Evolutionary conservation across 345 rosid genomes (phyloP), one percentile per base, ranked within the genome.

Genomic region (Cardiospermum halicacabum): DNA sequence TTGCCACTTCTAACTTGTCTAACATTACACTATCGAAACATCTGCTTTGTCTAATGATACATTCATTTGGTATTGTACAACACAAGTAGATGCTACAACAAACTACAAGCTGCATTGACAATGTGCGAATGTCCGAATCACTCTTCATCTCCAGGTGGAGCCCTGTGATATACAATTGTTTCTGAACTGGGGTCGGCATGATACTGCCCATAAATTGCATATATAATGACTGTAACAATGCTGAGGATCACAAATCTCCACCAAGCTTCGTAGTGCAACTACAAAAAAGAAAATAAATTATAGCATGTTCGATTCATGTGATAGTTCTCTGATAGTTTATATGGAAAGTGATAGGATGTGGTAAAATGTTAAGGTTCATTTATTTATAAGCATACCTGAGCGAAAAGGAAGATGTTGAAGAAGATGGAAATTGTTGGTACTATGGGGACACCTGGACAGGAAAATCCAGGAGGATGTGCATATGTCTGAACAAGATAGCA

Each of bases 201-300:
- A 76, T 79, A 84, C 73, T 89, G 97, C 37, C 97, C 97, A 36
- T 94, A 94, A 36, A 80, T 69, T 65, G 93, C 97, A 75, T 89
- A 89, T 19, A 85, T 53, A 42, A 78, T 85, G 12, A 84, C 54
- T 66, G 93, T 73, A 62, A 87, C 62, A 49, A 84, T 32, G 78
- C 90, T 79, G 37, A 94, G 90, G 40, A 81, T 65, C 25, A 94
- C 70, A 62, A 94, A 94, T 78, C 97, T 82, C 47, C 82, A 76
- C 99, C 93, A 89, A 2, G 96, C 97, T 81, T 94, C 99, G 53
- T 84, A 70, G 65, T 94, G 99, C 81, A 94, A 65, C 97, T 94
- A 88, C 74, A 58, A 57, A 6, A 61, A 73, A 64, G 43, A 36
- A 28, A 16, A 45, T 63, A 53, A 28, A 28, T 62, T 62, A 13